These are phyloP conservation scores for Lunasporangiospora selenospora DNA, from an alignment of 192 early-diverging fungal genomes.

Conservation along the genomic window DNA sequence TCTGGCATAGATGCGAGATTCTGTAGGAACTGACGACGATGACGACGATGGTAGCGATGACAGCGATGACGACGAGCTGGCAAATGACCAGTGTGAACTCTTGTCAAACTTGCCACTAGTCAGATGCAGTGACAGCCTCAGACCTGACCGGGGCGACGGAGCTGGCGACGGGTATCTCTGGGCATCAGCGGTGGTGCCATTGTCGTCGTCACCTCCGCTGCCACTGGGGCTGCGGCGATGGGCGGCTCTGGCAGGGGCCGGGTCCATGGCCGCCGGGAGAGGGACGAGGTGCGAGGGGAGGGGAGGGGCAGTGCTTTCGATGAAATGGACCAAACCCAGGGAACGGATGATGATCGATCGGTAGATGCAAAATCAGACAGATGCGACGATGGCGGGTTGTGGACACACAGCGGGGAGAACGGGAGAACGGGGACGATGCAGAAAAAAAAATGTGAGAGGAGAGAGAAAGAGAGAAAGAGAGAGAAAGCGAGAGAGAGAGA, in stretches of 20 bases:
- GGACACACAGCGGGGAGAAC: background rate
- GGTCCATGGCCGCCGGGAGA: background rate
- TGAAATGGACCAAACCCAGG: background rate
- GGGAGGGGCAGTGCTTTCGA: background rate
- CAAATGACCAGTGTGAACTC: conserved; percentile 15
- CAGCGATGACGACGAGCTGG: background rate
- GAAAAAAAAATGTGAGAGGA: background rate
- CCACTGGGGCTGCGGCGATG: background rate
- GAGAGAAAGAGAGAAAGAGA: background rate
- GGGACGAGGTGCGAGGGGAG: background rate
- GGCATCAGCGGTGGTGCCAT: conserved; percentile 9
- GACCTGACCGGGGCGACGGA: conserved; percentile 38
- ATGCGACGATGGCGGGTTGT: background rate
- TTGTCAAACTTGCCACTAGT: conserved; percentile 24
- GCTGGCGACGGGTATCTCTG: conserved; percentile 44
- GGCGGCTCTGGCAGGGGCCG: background rate
- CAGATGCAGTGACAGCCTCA: conserved; percentile 38
- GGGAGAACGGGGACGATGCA: background rate
- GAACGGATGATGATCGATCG: background rate
- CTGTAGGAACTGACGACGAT: too few relatives aligned
- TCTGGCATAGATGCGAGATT: too few relatives aligned
- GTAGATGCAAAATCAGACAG: background rate
- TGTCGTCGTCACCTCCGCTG: background rate
- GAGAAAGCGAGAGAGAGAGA: background rate
- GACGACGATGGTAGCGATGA: background rate